These are phyloP conservation scores for Magnaporthiopsis rhizophila DNA, from an alignment of 2,329 filamentous ascomycete species.

Conservation along the genomic window DNA sequence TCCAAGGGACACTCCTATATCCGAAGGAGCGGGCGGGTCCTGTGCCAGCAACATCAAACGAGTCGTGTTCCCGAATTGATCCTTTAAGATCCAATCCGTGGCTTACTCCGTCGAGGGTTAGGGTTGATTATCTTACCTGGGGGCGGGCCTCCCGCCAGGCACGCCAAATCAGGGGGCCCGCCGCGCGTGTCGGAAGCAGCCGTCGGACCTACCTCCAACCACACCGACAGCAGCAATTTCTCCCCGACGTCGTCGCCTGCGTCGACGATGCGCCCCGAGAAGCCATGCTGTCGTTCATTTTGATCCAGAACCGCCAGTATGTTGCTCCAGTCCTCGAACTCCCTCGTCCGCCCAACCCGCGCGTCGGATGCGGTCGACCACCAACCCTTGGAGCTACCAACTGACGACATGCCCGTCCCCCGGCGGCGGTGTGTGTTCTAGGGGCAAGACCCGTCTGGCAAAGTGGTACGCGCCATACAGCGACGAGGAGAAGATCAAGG, in stretches of 20 bases:
- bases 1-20: no score
- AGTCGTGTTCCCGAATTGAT: no score
- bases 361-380: no score
- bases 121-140: background rate
- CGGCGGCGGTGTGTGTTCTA: constrained; percentile 32
- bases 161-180: background rate
- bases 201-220: background rate
- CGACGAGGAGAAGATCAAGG: constrained; percentile 97
- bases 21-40: no score
- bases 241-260: background rate
- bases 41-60: no score
- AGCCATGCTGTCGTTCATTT: constrained; percentile 70
- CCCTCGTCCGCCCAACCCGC: background rate
- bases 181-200: no score
- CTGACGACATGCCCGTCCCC: constrained; percentile 4
- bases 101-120: background rate
- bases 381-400: background rate
- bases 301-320: constrained; percentile 85
- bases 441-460: constrained; percentile 94
- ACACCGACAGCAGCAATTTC: background rate
- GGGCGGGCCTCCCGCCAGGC: no score
- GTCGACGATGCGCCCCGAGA: constrained; percentile 1
- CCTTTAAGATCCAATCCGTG: no score
- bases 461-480: constrained; percentile 99
- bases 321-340: constrained; percentile 10